Evolutionary conservation across 2,329 filamentous ascomycete genomes (phyloP), one percentile per base, ranked within the genome.

Genomic region (Coniochaeta pulveracea): DNA sequence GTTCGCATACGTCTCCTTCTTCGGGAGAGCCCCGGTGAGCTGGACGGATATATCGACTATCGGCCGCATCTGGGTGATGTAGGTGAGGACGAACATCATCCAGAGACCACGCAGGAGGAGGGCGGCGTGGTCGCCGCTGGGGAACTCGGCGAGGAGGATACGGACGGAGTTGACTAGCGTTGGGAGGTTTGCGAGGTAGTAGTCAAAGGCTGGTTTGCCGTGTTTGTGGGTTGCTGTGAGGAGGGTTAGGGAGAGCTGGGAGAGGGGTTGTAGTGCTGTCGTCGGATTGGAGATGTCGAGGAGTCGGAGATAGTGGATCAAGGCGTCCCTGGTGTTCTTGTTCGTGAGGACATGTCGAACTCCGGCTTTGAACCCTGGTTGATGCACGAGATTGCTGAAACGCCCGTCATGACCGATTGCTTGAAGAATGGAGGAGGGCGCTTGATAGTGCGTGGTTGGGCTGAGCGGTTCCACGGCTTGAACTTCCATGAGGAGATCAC

Each of bases 11-110:
- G 36, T 31, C 10, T 29, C 24, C 14, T 3, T 14, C 10, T 19
- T 14, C 17, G 27, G 17, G 4, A 38, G 26, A 10, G 36, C 4
- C 5, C 39, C 37, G 3, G 19, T 22, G 3, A 22, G 19, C n/a
- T 48, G 15, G 6, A 48, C 35, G 4, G 29, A 33, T 10, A 24
- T 15, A 19, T 49, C 44, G 8, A 47, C 27, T 5, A 40, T 37
- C 2, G 47, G 48, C 17, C 48, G 28, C n/a, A 50, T 39, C 42
- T 51, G 48, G 4, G 45, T 48, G 26, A 49, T 33, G 30, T 48
- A 51, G 3, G 37, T 24, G 5, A 50, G 35, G 1, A 49, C 8
- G 4, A 47, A 36, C 11, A 49, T 33, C 15, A 48, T 35, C 43
- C 43, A 47, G 1, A 47, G 36, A 2, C 45, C 47, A 6, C 45